A percentile compares a stretch with the other conserved stretches of the same genome.
Evolutionary conservation across 371 early-diverging fungal genomes (phyloP).

Genomic region (Mortierella sp.): DNA sequence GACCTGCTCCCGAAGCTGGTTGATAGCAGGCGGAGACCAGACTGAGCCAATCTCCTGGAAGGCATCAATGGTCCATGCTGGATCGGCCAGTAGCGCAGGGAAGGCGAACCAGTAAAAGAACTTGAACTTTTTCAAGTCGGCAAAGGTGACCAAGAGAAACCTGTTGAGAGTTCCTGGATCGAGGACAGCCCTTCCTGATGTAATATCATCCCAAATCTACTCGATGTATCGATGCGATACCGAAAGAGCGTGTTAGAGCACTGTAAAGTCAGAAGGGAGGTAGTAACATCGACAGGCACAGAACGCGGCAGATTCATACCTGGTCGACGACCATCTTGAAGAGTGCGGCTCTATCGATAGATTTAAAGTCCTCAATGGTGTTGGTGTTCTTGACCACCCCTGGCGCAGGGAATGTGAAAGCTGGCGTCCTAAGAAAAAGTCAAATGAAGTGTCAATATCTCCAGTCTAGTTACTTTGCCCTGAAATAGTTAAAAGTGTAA

Average conservation of each 20-base stretch:
- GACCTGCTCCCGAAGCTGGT: constrained; percentile 29
- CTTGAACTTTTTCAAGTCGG: constrained; percentile 93
- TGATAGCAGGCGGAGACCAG: constrained; percentile 21
- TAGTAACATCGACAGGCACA: neutral
- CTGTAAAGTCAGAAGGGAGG: neutral
- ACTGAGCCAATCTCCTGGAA: constrained; percentile 50
- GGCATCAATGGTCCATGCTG: constrained; percentile 43
- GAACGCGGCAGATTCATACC: constrained; percentile 49
- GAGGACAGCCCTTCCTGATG: constrained; percentile 70
- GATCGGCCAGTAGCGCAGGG: constrained; percentile 78
- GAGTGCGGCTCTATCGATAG: constrained; percentile 78
- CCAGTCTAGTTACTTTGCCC: neutral
- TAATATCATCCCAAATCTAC: constrained; percentile 79
- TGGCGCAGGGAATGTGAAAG: constrained; percentile 62
- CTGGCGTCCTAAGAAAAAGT: constrained; percentile 51
- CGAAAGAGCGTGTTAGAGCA: neutral
- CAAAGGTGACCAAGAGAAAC: constrained; percentile 87
- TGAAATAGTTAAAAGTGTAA: no score
- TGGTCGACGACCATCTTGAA: constrained; percentile 72
- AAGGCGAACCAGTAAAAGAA: constrained; percentile 96
- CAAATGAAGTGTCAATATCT: neutral
- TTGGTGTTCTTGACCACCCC: constrained; percentile 88
- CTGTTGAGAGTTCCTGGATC: constrained; percentile 72
- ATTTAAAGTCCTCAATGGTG: constrained; percentile 92
- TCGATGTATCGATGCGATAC: neutral